Evolutionary conservation across 1,284 basidiomycete genomes (phyloP), one percentile per base, ranked within the genome.

Genomic region (Bjerkandera adusta): DNA sequence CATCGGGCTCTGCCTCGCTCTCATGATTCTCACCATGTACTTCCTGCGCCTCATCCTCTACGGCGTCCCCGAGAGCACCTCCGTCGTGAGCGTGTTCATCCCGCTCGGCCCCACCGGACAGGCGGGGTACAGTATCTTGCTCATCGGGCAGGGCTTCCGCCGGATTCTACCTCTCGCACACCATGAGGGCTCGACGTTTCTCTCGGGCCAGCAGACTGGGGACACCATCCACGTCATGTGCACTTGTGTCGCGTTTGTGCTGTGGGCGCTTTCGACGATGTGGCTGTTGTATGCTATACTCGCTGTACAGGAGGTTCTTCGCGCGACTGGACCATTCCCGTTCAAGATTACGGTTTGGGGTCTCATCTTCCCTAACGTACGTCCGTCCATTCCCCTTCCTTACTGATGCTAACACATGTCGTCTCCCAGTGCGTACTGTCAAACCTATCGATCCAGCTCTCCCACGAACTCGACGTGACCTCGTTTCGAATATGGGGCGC

Each of bases 111-210:
- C 62, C 1, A 55, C 62, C 52, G 65, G 63, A 3, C 83, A 77
- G 49, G 79, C 78, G 20, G 73, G 74, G 1, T 86, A 76, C 61
- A 76, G 76, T 0, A 64, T 85, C 35, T 64, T 85, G 3, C 56
- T 76, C 5, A 67, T 83, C 27, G 77, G 78, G 16, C 59, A 67
- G 13, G 66, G 69, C 36, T 65, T 76, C 29, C 64, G 66, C 2
- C 43, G 60, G 8, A 55, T 77, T 3, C 64, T 79, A 1, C 75
- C 75, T 1, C 50, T 67, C 38, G 52, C 63, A 3, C 40, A 56
- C 36, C 43, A 47, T 11, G 21, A 38, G 12, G 24, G 13, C 26
- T 56, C 55, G 27, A 48, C 56, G 43, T 61, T 69, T 57, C 61
- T 64, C n/a, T 36, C 45, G 10, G 47, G 48, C 49, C 22, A 27